A percentile compares a stretch with the other conserved stretches of the same genome.
phyloP scores from a whole-genome alignment of 805 yeast species.

The Priceomyces haplophilus region DNA sequence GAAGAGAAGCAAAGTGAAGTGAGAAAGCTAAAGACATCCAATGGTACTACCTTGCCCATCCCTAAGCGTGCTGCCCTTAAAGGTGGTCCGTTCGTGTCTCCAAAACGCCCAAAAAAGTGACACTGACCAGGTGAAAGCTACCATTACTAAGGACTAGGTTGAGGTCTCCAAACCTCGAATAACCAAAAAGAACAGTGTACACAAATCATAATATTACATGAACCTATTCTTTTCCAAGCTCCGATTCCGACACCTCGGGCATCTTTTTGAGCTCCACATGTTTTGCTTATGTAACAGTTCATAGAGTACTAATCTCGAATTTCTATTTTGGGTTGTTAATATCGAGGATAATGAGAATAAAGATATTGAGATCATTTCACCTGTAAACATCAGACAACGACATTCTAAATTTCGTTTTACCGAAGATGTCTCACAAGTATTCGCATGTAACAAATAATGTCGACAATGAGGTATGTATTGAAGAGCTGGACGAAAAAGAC shows the following conservation, averaged over 20 bases:
- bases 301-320: background rate
- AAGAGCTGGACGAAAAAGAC: background rate
- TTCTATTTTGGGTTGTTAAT: background rate
- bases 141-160: too few relatives aligned
- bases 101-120: background rate
- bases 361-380: too few relatives aligned
- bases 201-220: too few relatives aligned
- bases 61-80: background rate
- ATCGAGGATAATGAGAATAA: background rate
- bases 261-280: background rate
- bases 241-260: too few relatives aligned
- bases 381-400: too few relatives aligned
- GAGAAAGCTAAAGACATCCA: background rate
- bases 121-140: too few relatives aligned
- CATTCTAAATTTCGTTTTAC: too few relatives aligned
- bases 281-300: background rate
- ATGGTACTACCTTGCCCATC: background rate
- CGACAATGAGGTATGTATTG: conserved; percentile 3
- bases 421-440: conserved; percentile 3
- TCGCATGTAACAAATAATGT: background rate
- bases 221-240: too few relatives aligned
- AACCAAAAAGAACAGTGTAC: too few relatives aligned
- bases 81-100: background rate
- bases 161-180: too few relatives aligned
- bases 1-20: background rate